Evolutionary conservation across 1,139 yeast species (phyloP).

Genomic region (Candida dubliniensis): DNA sequence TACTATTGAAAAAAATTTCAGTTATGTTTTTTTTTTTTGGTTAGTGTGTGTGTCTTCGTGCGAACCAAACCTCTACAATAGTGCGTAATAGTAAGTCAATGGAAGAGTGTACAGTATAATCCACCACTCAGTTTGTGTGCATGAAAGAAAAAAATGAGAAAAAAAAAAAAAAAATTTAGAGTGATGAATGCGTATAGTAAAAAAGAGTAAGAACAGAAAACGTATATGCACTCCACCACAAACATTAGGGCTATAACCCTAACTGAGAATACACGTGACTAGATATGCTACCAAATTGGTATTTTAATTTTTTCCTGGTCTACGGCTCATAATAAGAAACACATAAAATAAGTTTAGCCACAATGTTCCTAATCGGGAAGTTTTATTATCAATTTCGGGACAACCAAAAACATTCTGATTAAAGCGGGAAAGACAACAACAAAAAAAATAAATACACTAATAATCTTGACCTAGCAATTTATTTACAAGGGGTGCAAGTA

Average conservation of each 20-base stretch:
- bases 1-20: slow-evolving; percentile 9
- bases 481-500: not conserved
- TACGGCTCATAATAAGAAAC: too few relatives aligned
- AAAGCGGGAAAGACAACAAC: not conserved
- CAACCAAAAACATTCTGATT: not conserved
- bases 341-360: too few relatives aligned
- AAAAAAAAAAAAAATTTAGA: not conserved
- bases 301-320: not conserved
- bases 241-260: slow-evolving; percentile 1
- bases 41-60: slow-evolving; percentile 2
- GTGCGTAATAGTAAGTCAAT: not conserved
- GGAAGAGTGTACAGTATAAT: slow-evolving; percentile 3
- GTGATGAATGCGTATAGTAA: not conserved
- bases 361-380: slow-evolving; percentile 1
- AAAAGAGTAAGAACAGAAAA: not conserved
- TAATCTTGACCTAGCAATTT: not conserved
- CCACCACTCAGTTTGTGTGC: too few relatives aligned
- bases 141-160: too few relatives aligned
- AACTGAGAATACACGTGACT: slow-evolving; percentile 1
- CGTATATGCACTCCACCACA: not conserved
- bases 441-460: not conserved
- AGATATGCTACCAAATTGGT: not conserved
- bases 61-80: too few relatives aligned
- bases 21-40: slow-evolving; percentile 7
- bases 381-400: not conserved